These are phyloP conservation scores for Collybiopsis confluens DNA, from an alignment of 768 basidiomycete genomes.

Conservation along the genomic window DNA sequence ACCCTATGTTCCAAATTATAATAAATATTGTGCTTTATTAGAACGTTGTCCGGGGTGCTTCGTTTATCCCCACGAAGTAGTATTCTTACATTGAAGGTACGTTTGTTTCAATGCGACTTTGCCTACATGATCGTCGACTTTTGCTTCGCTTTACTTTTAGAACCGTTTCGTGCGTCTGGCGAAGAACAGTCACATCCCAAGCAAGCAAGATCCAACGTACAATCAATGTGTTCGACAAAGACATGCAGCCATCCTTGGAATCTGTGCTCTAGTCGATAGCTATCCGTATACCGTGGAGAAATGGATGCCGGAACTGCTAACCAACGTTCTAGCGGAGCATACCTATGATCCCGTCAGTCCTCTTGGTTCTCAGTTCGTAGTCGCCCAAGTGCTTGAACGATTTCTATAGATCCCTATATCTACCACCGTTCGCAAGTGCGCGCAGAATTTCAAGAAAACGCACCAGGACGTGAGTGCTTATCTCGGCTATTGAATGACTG, in stretches of 20 bases:
- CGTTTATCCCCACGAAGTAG: slow-evolving; percentile 77
- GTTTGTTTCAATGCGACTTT: no score
- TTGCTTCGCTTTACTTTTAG: slow-evolving; percentile 26
- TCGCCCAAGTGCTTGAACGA: not conserved
- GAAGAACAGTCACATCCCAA: slow-evolving; percentile 61
- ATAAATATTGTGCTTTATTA: slow-evolving; percentile 23
- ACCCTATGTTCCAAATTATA: no score
- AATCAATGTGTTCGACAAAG: slow-evolving; percentile 69
- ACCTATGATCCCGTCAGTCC: slow-evolving; percentile 74
- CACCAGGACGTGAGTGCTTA: slow-evolving; percentile 60
- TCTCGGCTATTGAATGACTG: no score
- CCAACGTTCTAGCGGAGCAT: slow-evolving; percentile 74
- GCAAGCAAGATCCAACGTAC: slow-evolving; percentile 61
- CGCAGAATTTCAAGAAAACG: slow-evolving; percentile 75
- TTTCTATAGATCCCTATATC: slow-evolving; percentile 68
- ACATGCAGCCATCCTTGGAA: slow-evolving; percentile 91
- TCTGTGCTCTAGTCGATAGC: slow-evolving; percentile 88
- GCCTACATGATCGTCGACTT: not conserved
- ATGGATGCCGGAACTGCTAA: slow-evolving; percentile 87
- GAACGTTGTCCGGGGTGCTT: slow-evolving; percentile 78
- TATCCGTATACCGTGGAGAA: slow-evolving; percentile 94
- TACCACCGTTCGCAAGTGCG: slow-evolving; percentile 77
- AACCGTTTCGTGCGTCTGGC: slow-evolving; percentile 78
- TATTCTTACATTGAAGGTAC: slow-evolving; percentile 67
- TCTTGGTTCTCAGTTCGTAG: slow-evolving; percentile 3